A percentile compares a stretch with the other conserved stretches of the same genome.
These are phyloP conservation scores for Pichia sp. DNA, from an alignment of 1,139 yeast genomes.

Conservation along the genomic window DNA sequence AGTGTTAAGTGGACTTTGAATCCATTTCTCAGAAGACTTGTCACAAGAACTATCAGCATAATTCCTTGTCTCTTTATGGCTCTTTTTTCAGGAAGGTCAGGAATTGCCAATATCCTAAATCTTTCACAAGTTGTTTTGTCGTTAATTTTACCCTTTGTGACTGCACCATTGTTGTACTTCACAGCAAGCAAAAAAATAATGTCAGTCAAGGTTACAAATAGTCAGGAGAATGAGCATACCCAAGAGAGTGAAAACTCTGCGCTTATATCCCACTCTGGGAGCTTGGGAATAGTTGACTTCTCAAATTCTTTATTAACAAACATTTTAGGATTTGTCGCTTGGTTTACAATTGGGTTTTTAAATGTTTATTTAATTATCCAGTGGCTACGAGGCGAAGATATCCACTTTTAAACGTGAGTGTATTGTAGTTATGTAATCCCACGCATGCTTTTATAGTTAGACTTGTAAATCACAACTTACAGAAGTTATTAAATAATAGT, in stretches of 20 bases:
- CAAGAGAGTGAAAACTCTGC: conserved; percentile 10
- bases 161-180: conserved; percentile 85
- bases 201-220: conserved; percentile 38
- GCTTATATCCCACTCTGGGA: conserved; percentile 8
- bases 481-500: neutral
- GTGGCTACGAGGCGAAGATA: conserved; percentile 67
- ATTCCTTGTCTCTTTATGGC: conserved; percentile 67
- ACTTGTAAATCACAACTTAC: neutral
- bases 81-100: conserved; percentile 61
- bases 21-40: conserved; percentile 63
- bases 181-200: conserved; percentile 69
- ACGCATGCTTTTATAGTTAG: neutral
- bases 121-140: conserved; percentile 73
- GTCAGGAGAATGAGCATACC: neutral
- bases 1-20: conserved; percentile 67
- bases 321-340: conserved; percentile 53
- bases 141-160: conserved; percentile 67
- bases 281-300: conserved; percentile 41
- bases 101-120: conserved; percentile 64
- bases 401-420: conserved; percentile 39
- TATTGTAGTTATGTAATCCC: neutral
- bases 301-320: conserved; percentile 63
- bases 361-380: conserved; percentile 70
- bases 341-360: conserved; percentile 67
- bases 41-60: conserved; percentile 70